Base-by-base conservation (phyloP, 2,329 filamentous ascomycete genomes). In the Clonostachys sp. region DNA sequence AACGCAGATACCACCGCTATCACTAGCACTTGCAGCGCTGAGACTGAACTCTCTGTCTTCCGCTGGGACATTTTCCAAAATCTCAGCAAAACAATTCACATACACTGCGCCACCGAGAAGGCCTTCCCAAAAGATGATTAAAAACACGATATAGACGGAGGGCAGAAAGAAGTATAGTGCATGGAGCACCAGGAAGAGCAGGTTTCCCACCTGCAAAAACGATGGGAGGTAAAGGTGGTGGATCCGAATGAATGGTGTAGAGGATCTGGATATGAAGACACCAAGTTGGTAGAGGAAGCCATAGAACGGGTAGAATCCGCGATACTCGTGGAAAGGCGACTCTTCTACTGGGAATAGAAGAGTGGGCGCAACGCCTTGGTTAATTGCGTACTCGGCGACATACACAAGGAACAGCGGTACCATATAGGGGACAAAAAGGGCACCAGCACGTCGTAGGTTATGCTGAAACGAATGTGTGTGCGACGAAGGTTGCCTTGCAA, bases 301-400 rank as follows among this genome's bases (percentile, higher is more conserved):
- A 66, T 99, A 99, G 52, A 92, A 89, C 1, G 92, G 91, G 60
- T 99, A 99, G 64, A 96, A 97, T 34, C 85, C 86, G 39, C 92
- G 85, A 62, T 84, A 94, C 55, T 89, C 81, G 34, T 73, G 69
- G 63, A 97, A 97, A 0, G 94, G 94, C 1, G 88, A 86, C 12
- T 78, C 68, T 2, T 75, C 61, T 1, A 96, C 74, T 0, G 91
- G 90, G 61, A 96, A 99, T 5, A 99, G 79, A 0, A 97, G 74
- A 0, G 91, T 96, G 1, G 94, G 92, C 0, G 90, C 77, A 1
- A 97, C 90, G 35, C 91, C 92, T 71, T 96, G 91, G 70, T 97
- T 97, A 67, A 97, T 96, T 47, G 89, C 95, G 64, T 99, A 99
- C 71, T 99, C 94, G 48, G 91, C 90, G 35, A 97, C 80, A 64